Evolutionary conservation across 2,329 filamentous ascomycete genomes (phyloP).

Genomic region (Neocatenulostroma microsporum): DNA sequence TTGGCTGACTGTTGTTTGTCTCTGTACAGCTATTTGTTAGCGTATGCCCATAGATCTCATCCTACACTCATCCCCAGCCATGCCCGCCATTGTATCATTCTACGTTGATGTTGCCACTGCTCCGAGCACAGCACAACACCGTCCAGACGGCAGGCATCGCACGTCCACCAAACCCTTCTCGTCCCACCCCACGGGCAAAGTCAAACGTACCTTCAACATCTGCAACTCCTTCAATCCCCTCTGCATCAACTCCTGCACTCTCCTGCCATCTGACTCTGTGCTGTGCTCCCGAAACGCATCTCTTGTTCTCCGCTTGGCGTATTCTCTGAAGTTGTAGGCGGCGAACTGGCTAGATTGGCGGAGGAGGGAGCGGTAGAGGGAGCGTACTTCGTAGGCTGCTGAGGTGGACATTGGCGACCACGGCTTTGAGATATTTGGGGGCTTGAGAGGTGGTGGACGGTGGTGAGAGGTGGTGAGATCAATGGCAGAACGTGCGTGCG

Average conservation of each 20-base stretch:
- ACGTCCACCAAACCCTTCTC: not conserved
- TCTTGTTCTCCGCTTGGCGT: conserved; percentile 80
- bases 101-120: no score
- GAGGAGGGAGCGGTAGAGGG: conserved; percentile 73
- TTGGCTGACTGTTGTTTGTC: conserved; percentile 89
- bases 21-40: conserved; percentile 50
- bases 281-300: conserved; percentile 84
- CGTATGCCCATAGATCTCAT: no score
- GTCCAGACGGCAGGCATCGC: no score
- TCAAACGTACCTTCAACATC: conserved; percentile 69
- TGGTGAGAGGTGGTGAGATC: no score
- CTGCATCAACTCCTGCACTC: conserved; percentile 82
- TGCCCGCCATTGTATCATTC: not conserved
- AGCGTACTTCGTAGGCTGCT: conserved; percentile 24
- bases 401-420: conserved; percentile 10
- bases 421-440: no score
- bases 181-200: conserved; percentile 1
- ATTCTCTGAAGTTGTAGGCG: conserved; percentile 96
- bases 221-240: conserved; percentile 80
- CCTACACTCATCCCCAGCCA: no score
- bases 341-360: conserved; percentile 81
- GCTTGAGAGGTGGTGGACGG: no score
- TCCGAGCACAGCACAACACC: no score
- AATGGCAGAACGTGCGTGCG: no score
- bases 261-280: conserved; percentile 61